Evolutionary conservation across 805 yeast species (phyloP).

Genomic region (Osmozyma mogii): DNA sequence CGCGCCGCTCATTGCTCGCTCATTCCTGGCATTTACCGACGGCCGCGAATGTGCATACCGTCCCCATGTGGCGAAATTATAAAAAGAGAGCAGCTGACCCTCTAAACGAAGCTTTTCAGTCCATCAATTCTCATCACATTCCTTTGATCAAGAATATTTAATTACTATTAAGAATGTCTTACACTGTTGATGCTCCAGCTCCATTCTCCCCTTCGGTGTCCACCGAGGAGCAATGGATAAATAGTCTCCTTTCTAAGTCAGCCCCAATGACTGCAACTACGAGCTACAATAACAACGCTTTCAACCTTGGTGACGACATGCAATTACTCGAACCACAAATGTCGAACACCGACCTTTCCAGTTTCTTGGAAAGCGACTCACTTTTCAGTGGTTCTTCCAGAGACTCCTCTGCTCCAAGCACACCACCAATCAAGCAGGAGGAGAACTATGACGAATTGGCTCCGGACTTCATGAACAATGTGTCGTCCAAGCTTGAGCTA

Average conservation of each 20-base stretch:
- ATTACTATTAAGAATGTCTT: no score
- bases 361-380: constrained; percentile 6
- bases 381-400: constrained; percentile 5
- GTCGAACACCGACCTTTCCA: constrained; percentile 2
- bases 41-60: no score
- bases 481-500: constrained; percentile 12
- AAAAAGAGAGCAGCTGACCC: no score
- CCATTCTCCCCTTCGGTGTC: constrained; percentile 7
- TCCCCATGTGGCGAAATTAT: no score
- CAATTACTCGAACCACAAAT: constrained; percentile 1
- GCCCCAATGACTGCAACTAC: constrained; percentile 15
- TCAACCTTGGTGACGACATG: neutral
- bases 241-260: constrained; percentile 11
- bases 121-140: no score
- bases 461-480: constrained; percentile 7
- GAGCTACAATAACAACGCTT: constrained; percentile 4
- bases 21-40: no score
- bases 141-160: no score
- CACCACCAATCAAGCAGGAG: constrained; percentile 6
- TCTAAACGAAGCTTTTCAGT: no score
- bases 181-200: no score
- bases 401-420: constrained; percentile 6
- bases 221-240: constrained; percentile 15
- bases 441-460: constrained; percentile 1
- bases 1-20: no score